Percentiles rank a stretch among this genome's conserved stretches.
Evolutionary conservation across 73 alveolate species (phyloP).

Genomic region (Paramecium tetraurelia): DNA sequence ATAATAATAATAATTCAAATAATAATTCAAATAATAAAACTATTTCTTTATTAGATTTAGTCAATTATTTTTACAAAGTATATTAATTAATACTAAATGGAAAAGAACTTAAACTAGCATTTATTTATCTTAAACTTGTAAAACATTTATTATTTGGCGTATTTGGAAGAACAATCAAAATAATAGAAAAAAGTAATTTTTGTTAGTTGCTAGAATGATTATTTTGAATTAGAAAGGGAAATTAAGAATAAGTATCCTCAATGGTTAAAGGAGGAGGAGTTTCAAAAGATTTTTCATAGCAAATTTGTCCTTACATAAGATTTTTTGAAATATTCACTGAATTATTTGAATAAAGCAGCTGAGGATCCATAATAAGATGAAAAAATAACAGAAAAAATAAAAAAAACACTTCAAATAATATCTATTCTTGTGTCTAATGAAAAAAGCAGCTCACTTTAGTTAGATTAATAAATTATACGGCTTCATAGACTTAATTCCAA

Average conservation of each 20-base stretch:
- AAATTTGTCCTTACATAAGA: neutral
- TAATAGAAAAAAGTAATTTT: neutral
- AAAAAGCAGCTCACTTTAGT: neutral
- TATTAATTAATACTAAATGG: neutral
- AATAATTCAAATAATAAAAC: neutral
- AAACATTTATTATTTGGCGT: constrained; percentile 35
- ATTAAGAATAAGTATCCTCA: neutral
- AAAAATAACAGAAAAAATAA: neutral
- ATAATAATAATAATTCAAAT: neutral
- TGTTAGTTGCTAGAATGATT: constrained; percentile 10
- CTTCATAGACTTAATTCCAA: constrained; percentile 36
- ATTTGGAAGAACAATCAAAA: neutral
- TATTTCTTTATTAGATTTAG: constrained; percentile 34
- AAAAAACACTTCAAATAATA: neutral
- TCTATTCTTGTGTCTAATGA: neutral
- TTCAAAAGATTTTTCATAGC: constrained; percentile 15
- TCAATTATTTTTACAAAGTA: neutral
- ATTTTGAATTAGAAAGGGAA: constrained; percentile 30
- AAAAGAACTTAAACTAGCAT: neutral
- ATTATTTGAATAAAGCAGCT: neutral
- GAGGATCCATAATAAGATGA: neutral
- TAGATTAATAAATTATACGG: neutral
- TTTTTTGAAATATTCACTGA: neutral
- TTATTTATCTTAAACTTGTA: constrained; percentile 4
- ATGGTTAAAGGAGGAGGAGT: neutral